Evolutionary conservation across 768 basidiomycete species (phyloP).

Genomic region (Boletus eberwhitei): DNA sequence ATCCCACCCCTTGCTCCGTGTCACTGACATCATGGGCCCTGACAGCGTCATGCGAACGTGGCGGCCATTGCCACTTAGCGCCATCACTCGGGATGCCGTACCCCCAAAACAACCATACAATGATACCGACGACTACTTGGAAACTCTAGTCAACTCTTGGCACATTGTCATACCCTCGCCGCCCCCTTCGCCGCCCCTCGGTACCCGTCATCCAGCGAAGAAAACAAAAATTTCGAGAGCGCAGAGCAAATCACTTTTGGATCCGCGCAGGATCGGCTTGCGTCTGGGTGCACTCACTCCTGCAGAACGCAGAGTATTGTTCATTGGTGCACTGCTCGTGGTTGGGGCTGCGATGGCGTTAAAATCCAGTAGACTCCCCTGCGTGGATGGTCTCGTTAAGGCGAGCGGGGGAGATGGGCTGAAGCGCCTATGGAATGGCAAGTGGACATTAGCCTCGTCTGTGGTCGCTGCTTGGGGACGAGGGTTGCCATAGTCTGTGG

Average conservation of each 20-base stretch:
- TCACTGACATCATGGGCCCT: constrained; percentile 69
- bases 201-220: constrained; percentile 13
- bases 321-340: constrained; percentile 65
- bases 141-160: constrained; percentile 22
- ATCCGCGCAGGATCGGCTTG: constrained; percentile 17
- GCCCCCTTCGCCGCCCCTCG: constrained; percentile 19
- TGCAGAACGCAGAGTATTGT: constrained; percentile 34
- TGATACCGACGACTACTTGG: constrained; percentile 27
- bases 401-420: constrained; percentile 16
- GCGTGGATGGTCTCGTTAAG: constrained; percentile 11
- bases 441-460: constrained; percentile 20
- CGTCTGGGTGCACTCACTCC: constrained; percentile 27
- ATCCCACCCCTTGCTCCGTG: constrained; percentile 47
- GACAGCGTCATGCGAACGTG: constrained; percentile 77
- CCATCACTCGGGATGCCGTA: constrained; percentile 2
- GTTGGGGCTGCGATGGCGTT: constrained; percentile 66
- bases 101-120: constrained; percentile 24
- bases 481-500: constrained; percentile 19
- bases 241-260: constrained; percentile 4
- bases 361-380: constrained; percentile 15
- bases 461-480: constrained; percentile 28
- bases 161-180: constrained; percentile 26
- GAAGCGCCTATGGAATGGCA: constrained; percentile 25
- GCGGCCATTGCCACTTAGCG: constrained; percentile 35
- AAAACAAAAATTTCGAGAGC: constrained; percentile 16